phyloP scores from a whole-genome alignment of 495 filamentous ascomycete species.

The Xylaria acuta region DNA sequence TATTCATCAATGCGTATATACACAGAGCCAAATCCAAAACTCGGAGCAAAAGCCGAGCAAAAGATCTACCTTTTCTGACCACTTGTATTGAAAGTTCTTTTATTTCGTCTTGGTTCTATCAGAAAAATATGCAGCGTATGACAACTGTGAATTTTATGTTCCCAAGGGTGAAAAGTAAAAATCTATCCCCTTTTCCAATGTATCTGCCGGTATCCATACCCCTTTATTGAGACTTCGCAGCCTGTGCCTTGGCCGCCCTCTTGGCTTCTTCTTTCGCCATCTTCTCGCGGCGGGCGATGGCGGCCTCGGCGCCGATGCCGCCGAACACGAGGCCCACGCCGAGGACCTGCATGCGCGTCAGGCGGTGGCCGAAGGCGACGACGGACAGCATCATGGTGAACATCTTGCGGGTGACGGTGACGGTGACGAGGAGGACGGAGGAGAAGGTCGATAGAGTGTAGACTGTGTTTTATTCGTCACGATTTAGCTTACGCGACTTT shows the following conservation, averaged over 20 bases:
- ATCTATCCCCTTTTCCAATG: neutral
- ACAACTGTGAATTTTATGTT: neutral
- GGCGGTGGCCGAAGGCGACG: conserved; percentile 87
- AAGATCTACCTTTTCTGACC: neutral
- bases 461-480: conserved; percentile 54
- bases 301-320: conserved; percentile 88
- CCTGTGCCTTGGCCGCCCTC: conserved; percentile 53
- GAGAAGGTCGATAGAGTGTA: conserved; percentile 93
- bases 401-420: conserved; percentile 98
- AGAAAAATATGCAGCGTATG: neutral
- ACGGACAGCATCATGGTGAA: conserved; percentile 97
- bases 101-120: neutral
- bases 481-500: neutral
- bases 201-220: neutral
- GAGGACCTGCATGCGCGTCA: conserved; percentile 86
- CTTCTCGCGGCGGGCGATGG: conserved; percentile 84
- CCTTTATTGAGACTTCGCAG: conserved; percentile 42
- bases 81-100: neutral
- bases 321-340: conserved; percentile 94
- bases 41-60: neutral
- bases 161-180: neutral
- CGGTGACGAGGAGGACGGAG: conserved; percentile 88
- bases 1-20: too few relatives aligned
- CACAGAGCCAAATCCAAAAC: neutral
- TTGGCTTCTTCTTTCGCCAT: conserved; percentile 76